A percentile compares a stretch with the other conserved stretches of the same genome.
phyloP scores from a whole-genome alignment of 2,329 filamentous ascomycete species.

The Blastomyces parvus region DNA sequence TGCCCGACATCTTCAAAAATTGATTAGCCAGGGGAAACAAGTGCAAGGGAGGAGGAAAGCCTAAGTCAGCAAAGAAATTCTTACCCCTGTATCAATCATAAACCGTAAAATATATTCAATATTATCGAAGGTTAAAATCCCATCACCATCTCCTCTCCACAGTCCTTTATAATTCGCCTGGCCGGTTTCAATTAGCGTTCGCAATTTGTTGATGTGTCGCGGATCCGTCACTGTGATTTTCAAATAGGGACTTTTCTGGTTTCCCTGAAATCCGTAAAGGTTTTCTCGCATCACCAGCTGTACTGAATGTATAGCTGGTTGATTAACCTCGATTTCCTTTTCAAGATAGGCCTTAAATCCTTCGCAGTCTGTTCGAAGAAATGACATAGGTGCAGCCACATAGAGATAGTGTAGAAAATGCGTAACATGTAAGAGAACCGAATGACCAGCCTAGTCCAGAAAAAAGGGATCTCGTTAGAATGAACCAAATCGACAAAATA shows the following conservation, averaged over 20 bases:
- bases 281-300: slow-evolving; percentile 78
- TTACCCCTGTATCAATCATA: slow-evolving; percentile 90
- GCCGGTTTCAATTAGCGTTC: slow-evolving; percentile 63
- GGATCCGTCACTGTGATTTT: slow-evolving; percentile 91
- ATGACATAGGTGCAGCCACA: slow-evolving; percentile 74
- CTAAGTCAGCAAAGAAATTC: slow-evolving; percentile 13
- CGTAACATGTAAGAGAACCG: slow-evolving; percentile 87
- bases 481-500: background rate
- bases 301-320: slow-evolving; percentile 68
- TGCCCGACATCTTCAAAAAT: slow-evolving; percentile 61
- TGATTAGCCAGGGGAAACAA: background rate
- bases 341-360: slow-evolving; percentile 75
- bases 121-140: slow-evolving; percentile 86
- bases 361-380: slow-evolving; percentile 67
- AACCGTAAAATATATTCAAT: slow-evolving; percentile 92
- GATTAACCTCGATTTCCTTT: slow-evolving; percentile 61
- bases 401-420: slow-evolving; percentile 96
- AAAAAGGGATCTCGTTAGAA: slow-evolving; percentile 13
- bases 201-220: slow-evolving; percentile 68
- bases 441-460: slow-evolving; percentile 57
- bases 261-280: slow-evolving; percentile 89
- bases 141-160: slow-evolving; percentile 61
- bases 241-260: slow-evolving; percentile 80
- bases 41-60: background rate
- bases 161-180: slow-evolving; percentile 80